Evolutionary conservation across 2,329 filamentous ascomycete genomes (phyloP).

Genomic region (Cryphonectria naterciae): DNA sequence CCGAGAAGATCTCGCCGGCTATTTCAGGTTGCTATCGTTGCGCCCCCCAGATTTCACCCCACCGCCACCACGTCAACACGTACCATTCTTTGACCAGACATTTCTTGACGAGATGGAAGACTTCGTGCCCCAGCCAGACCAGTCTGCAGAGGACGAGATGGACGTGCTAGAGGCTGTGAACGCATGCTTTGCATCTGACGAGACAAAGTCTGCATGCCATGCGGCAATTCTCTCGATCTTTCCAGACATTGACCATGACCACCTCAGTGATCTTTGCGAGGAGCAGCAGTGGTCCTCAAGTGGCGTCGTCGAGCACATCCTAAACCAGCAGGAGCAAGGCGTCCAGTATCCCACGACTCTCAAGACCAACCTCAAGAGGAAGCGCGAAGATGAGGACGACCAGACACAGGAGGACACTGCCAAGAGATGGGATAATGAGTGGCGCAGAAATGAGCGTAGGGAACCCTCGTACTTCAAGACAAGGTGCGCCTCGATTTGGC

Average conservation of each 20-base stretch:
- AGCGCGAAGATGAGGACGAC: constrained; percentile 37
- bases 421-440: constrained; percentile 32
- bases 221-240: constrained; percentile 43
- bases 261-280: constrained; percentile 38
- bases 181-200: background rate
- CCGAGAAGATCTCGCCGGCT: background rate
- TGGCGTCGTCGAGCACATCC: constrained; percentile 42
- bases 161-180: too few relatives aligned
- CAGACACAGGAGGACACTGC: constrained; percentile 30
- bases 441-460: constrained; percentile 28
- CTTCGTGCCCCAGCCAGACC: background rate
- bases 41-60: background rate
- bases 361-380: constrained; percentile 44
- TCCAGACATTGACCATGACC: constrained; percentile 49
- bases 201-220: constrained; percentile 34
- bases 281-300: constrained; percentile 38
- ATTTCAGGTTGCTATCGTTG: background rate
- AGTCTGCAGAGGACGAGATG: background rate
- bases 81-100: background rate
- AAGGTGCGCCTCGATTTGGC: constrained; percentile 14
- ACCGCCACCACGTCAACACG: background rate
- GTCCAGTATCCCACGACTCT: constrained; percentile 42
- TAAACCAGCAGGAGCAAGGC: constrained; percentile 46
- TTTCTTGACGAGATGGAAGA: background rate
- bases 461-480: constrained; percentile 29